Evolutionary conservation across 306 rosid species (phyloP).

Genomic region (Prunus mira): DNA sequence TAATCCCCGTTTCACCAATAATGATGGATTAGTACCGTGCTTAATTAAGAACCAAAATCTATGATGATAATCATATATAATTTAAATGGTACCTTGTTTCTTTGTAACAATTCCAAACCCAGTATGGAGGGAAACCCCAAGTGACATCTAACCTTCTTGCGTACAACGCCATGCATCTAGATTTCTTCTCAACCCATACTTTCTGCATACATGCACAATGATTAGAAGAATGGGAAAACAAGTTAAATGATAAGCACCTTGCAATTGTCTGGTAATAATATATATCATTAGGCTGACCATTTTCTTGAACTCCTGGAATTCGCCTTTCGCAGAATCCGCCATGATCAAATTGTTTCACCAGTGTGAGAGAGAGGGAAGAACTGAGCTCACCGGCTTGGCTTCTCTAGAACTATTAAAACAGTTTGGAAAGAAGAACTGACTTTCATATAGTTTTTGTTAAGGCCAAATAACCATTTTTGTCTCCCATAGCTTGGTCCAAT

Average conservation of each 20-base stretch:
- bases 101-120: conserved; percentile 23
- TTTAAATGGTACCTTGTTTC: not conserved
- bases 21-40: no score
- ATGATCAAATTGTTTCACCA: not conserved
- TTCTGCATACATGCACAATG: conserved; percentile 14
- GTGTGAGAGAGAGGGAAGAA: not conserved
- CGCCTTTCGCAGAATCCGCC: not conserved
- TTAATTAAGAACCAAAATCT: no score
- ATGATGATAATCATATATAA: no score
- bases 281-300: not conserved
- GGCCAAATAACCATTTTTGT: no score
- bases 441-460: no score
- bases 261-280: not conserved
- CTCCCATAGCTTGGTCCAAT: no score
- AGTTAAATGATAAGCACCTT: no score
- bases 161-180: conserved; percentile 3
- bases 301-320: conserved; percentile 3
- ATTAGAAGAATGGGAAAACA: no score
- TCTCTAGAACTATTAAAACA: not conserved
- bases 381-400: not conserved
- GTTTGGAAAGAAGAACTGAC: no score
- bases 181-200: conserved; percentile 12
- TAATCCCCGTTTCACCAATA: no score
- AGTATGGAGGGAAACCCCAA: not conserved
- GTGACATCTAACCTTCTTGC: conserved; percentile 11